A percentile compares a stretch with the other conserved stretches of the same genome.
Conservation (phyloP, 2,329 filamentous ascomycete genomes). For the Cladosporium sp. region DNA sequence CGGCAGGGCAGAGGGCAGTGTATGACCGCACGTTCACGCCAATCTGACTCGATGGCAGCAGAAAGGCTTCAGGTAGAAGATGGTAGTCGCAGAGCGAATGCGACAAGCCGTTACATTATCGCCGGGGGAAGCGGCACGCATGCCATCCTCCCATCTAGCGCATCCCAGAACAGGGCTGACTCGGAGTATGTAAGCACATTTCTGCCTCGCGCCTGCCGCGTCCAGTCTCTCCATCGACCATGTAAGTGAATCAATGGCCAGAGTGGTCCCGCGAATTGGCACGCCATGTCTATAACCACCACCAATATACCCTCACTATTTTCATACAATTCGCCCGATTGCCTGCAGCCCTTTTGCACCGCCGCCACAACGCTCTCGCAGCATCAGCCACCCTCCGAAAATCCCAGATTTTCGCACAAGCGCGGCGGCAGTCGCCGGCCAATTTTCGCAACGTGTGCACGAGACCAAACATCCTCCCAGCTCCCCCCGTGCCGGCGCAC, state of each 20-base stretch:
- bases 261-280: not conserved
- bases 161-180: not conserved
- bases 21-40: constrained; percentile 9
- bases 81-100: constrained; percentile 11
- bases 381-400: constrained; percentile 8
- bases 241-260: not conserved
- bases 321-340: constrained; percentile 4
- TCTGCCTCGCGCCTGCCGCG: not conserved
- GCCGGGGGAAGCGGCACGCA: not conserved
- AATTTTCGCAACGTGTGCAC: constrained; percentile 4
- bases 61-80: not conserved
- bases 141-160: not conserved
- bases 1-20: not conserved
- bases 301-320: not conserved
- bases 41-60: constrained; percentile 12
- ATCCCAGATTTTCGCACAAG: constrained; percentile 10
- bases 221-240: not conserved
- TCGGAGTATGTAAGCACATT: not conserved
- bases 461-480: constrained; percentile 7
- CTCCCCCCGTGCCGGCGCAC: not conserved
- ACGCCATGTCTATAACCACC: not conserved
- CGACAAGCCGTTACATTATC: constrained; percentile 13
- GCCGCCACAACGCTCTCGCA: not conserved
- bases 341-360: constrained; percentile 2
- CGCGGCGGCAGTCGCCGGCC: constrained; percentile 9